These are phyloP conservation scores for Pleurotus platypus DNA, from an alignment of 768 basidiomycete genomes.

Conservation along the genomic window DNA sequence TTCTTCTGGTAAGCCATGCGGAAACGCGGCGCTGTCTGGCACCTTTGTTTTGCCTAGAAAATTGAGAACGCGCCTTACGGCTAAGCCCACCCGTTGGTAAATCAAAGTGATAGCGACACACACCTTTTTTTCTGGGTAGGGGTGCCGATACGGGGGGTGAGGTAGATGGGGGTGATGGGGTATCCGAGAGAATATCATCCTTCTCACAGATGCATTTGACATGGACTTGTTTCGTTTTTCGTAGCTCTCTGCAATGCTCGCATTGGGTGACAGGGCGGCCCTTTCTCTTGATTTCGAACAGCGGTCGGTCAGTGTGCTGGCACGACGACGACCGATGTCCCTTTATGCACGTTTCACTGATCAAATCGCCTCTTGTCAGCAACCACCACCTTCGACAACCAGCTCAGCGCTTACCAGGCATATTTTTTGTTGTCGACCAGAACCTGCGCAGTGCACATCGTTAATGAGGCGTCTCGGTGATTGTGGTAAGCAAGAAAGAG, in stretches of 20 bases:
- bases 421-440: conserved; percentile 77
- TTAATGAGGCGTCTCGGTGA: background rate
- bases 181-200: conserved; percentile 55
- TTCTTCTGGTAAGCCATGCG: conserved; percentile 68
- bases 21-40: conserved; percentile 74
- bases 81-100: conserved; percentile 32
- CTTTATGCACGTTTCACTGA: conserved; percentile 91
- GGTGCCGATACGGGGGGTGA: conserved; percentile 24
- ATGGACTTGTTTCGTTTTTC: conserved; percentile 84
- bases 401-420: conserved; percentile 58
- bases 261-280: conserved; percentile 92
- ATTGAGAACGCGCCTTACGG: conserved; percentile 36
- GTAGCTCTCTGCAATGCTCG: conserved; percentile 78
- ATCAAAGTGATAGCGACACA: conserved; percentile 23
- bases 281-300: conserved; percentile 92
- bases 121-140: conserved; percentile 60
- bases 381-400: conserved; percentile 6
- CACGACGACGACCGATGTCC: conserved; percentile 90
- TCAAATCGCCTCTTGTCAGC: conserved; percentile 4
- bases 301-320: conserved; percentile 81
- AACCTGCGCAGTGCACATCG: conserved; percentile 37
- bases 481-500: background rate
- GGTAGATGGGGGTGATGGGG: conserved; percentile 24
- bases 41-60: conserved; percentile 53
- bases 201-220: conserved; percentile 86